phyloP scores from a whole-genome alignment of 2,329 filamentous ascomycete species.

The Botrytis byssoidea region DNA sequence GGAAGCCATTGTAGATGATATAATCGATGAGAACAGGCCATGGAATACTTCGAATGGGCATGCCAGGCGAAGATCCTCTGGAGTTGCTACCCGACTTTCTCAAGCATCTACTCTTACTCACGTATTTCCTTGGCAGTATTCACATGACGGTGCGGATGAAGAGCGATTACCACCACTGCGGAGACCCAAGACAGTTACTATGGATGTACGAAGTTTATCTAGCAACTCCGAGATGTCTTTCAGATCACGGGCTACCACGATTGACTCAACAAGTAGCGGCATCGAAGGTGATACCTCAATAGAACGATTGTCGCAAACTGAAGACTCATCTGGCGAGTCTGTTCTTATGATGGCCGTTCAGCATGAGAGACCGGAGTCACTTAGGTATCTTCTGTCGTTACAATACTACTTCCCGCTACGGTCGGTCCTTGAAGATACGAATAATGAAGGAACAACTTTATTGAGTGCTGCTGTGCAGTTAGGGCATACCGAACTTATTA shows the following conservation, averaged over 20 bases:
- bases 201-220: slow-evolving; percentile 87
- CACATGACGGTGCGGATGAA: slow-evolving; percentile 46
- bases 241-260: slow-evolving; percentile 73
- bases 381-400: slow-evolving; percentile 77
- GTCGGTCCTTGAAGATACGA: slow-evolving; percentile 76
- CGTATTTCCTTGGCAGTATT: slow-evolving; percentile 85
- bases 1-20: slow-evolving; percentile 46
- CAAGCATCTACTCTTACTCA: slow-evolving; percentile 59
- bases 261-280: slow-evolving; percentile 69
- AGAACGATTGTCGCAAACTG: slow-evolving; percentile 71
- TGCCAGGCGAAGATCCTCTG: slow-evolving; percentile 30
- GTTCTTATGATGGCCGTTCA: slow-evolving; percentile 85
- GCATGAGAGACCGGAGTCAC: slow-evolving; percentile 64
- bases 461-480: slow-evolving; percentile 88
- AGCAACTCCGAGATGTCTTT: slow-evolving; percentile 82
- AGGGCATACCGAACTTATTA: slow-evolving; percentile 71
- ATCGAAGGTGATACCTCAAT: slow-evolving; percentile 86
- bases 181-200: slow-evolving; percentile 63
- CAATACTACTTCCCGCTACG: slow-evolving; percentile 71
- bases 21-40: slow-evolving; percentile 46
- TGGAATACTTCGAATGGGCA: slow-evolving; percentile 33
- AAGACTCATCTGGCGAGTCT: slow-evolving; percentile 72
- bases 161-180: slow-evolving; percentile 33
- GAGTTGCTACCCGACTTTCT: slow-evolving; percentile 29
- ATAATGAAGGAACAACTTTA: slow-evolving; percentile 86